phyloP scores from a whole-genome alignment of 2,329 filamentous ascomycete species.

The Shiraia bambusicola region DNA sequence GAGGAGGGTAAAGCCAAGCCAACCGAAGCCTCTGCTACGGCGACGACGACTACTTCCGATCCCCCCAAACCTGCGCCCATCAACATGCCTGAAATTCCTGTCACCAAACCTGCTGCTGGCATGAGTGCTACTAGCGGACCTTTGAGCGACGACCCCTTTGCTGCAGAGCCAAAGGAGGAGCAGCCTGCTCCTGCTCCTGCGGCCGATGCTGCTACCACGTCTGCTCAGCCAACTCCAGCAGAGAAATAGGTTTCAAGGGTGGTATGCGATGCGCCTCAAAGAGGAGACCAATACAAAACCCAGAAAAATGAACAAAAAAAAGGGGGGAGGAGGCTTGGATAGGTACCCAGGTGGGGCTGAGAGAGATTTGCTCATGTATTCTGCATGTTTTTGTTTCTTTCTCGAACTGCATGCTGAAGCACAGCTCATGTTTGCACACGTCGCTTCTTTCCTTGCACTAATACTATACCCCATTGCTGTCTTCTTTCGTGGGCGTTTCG shows the following conservation, averaged over 20 bases:
- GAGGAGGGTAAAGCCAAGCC: constrained; percentile 21
- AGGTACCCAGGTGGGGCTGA: neutral
- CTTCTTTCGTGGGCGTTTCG: constrained; percentile 18
- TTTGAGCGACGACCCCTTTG: constrained; percentile 36
- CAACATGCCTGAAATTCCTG: too few relatives aligned
- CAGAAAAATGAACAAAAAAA: neutral
- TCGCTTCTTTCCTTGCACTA: constrained; percentile 24
- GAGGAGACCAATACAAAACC: neutral
- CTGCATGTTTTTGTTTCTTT: constrained; percentile 6
- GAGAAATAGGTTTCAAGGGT: constrained; percentile 20
- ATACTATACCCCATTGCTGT: constrained; percentile 39
- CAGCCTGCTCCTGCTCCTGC: constrained; percentile 15
- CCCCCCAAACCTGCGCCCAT: neutral
- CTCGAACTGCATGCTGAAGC: neutral
- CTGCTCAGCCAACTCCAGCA: constrained; percentile 8
- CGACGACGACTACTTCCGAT: constrained; percentile 1
- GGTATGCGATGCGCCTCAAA: neutral
- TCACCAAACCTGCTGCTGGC: constrained; percentile 21
- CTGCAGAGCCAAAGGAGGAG: constrained; percentile 22
- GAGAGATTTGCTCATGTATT: too few relatives aligned
- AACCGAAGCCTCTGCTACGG: constrained; percentile 1
- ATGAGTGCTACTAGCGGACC: constrained; percentile 46
- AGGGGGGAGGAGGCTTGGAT: neutral
- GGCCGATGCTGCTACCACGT: constrained; percentile 8
- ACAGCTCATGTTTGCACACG: constrained; percentile 3